Evolutionary conservation across 768 basidiomycete genomes (phyloP).

Genomic region (Roridomyces roridus): DNA sequence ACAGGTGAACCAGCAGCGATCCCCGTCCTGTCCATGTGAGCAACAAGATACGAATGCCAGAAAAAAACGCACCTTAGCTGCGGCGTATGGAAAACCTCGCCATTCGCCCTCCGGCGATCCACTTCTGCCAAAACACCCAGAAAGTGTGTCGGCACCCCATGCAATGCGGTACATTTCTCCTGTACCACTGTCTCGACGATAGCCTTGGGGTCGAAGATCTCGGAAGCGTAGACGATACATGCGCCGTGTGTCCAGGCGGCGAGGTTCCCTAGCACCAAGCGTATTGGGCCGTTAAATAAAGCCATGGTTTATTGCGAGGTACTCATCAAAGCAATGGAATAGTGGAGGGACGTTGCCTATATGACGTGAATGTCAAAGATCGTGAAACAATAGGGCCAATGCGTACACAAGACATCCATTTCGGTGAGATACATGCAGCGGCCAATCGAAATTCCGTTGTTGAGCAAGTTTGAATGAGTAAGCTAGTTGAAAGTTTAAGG

Average conservation of each 20-base stretch:
- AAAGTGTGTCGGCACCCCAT: slow-evolving; percentile 89
- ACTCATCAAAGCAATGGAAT: slow-evolving; percentile 93
- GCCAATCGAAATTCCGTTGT: slow-evolving; percentile 76
- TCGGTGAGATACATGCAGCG: slow-evolving; percentile 72
- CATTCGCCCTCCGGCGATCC: slow-evolving; percentile 53
- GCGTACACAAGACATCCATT: slow-evolving; percentile 71
- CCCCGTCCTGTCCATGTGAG: slow-evolving; percentile 72
- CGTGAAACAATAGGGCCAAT: not conserved
- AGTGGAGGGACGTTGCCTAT: slow-evolving; percentile 83
- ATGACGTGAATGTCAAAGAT: slow-evolving; percentile 1
- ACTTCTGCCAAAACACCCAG: slow-evolving; percentile 76
- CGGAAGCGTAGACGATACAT: slow-evolving; percentile 77
- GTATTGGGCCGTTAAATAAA: slow-evolving; percentile 41
- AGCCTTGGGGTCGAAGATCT: slow-evolving; percentile 63
- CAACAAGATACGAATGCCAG: too few relatives aligned
- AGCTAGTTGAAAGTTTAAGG: too few relatives aligned
- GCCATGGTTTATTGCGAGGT: slow-evolving; percentile 17
- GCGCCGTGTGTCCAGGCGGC: slow-evolving; percentile 79
- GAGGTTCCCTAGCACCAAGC: slow-evolving; percentile 82
- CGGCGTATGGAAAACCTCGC: slow-evolving; percentile 53
- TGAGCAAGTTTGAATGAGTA: slow-evolving; percentile 80
- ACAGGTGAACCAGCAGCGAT: slow-evolving; percentile 83
- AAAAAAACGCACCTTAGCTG: slow-evolving; percentile 51
- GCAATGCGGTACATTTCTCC: slow-evolving; percentile 79
- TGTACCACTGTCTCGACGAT: slow-evolving; percentile 74